Evolutionary conservation across 2,329 filamentous ascomycete genomes (phyloP).

Genomic region (Didymella exigua): DNA sequence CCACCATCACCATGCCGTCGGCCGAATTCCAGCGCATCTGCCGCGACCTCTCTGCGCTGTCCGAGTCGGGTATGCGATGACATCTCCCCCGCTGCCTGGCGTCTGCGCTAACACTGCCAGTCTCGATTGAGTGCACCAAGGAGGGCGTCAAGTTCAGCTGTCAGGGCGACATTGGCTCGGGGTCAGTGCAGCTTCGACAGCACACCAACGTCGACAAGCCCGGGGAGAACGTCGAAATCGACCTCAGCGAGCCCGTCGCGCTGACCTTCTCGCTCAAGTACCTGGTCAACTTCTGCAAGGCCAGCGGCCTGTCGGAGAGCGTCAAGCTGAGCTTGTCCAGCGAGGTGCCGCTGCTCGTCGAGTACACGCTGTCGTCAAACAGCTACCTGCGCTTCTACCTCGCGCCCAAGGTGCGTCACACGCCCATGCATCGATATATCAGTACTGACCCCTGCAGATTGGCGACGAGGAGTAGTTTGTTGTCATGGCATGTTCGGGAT

Average conservation of each 20-base stretch:
- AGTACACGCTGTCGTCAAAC: conserved; percentile 82
- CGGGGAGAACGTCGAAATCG: conserved; percentile 82
- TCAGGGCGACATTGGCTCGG: conserved; percentile 93
- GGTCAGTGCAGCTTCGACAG: conserved; percentile 87
- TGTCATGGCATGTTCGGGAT: conserved; percentile 35
- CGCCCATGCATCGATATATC: background rate
- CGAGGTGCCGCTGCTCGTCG: conserved; percentile 93
- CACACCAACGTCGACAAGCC: conserved; percentile 91
- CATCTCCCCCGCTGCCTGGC: too few relatives aligned
- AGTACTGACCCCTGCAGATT: conserved; percentile 63
- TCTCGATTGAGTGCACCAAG: conserved; percentile 94
- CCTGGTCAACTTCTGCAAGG: conserved; percentile 99
- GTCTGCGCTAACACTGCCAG: conserved; percentile 55
- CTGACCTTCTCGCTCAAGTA: conserved; percentile 99
- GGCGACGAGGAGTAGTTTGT: conserved; percentile 65
- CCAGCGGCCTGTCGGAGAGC: conserved; percentile 76
- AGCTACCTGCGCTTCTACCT: conserved; percentile 97
- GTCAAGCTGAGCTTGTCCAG: conserved; percentile 95
- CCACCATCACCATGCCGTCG: conserved; percentile 87
- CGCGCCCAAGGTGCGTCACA: conserved; percentile 80
- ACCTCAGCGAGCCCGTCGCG: conserved; percentile 87
- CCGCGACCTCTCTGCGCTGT: conserved; percentile 87
- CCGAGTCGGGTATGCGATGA: conserved; percentile 80
- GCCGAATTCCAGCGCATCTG: conserved; percentile 94
- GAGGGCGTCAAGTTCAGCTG: conserved; percentile 96